These are phyloP conservation scores for Streptanthus diversifolius DNA, from an alignment of 345 rosid species.

Conservation along the genomic window DNA sequence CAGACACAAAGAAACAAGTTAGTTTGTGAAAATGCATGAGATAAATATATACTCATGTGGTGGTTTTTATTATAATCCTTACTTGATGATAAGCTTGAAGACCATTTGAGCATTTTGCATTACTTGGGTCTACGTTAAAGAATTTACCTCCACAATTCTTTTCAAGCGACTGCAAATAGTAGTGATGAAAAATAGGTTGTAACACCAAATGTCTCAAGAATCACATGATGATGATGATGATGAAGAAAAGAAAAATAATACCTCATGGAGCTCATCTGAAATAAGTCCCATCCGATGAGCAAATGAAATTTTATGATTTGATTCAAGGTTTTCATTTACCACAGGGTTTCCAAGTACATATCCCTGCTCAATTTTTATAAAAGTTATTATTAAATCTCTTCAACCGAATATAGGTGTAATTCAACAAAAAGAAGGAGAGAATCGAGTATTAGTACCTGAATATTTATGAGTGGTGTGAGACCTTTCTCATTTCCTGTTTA, in stretches of 20 bases:
- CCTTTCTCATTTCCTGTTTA: conserved; percentile 58
- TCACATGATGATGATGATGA: not conserved
- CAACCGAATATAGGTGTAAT: not conserved
- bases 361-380: conserved; percentile 15
- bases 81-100: conserved; percentile 17
- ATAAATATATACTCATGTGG: not conserved
- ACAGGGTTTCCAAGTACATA: conserved; percentile 34
- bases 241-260: not conserved
- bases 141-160: conserved; percentile 24
- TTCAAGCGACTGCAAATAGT: conserved; percentile 19
- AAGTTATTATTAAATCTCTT: not conserved
- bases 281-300: conserved; percentile 33
- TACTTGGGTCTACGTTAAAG: conserved; percentile 25
- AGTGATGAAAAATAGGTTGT: not conserved
- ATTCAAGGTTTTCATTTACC: not conserved
- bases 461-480: conserved; percentile 41
- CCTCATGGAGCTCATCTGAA: conserved; percentile 30
- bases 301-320: not conserved
- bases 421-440: not conserved
- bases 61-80: not conserved
- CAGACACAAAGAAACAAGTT: not conserved
- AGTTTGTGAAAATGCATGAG: not conserved
- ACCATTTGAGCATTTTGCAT: conserved; percentile 26
- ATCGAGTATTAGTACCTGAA: conserved; percentile 45
- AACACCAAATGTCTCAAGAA: not conserved